Evolutionary conservation across 306 rosid genomes (phyloP), one percentile per base, ranked within the genome.

Genomic region (Prunus fruticosa): DNA sequence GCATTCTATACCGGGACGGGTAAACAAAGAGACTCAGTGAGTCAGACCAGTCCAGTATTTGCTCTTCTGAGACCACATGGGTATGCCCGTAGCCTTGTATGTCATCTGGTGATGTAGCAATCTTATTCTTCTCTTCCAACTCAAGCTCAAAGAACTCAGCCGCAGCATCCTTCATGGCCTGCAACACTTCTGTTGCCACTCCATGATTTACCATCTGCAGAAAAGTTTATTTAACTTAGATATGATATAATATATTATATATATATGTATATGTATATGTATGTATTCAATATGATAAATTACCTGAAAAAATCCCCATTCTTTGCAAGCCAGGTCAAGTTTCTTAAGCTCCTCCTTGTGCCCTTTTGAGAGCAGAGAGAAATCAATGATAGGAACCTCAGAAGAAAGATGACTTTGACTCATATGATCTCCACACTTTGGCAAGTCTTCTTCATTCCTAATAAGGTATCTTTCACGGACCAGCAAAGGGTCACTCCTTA

Each of bases 271-370:
- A 1, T 34, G 8, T 34, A 1, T 6, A 38, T 38, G 43, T 38
- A 38, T 38, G 43, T 38, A 38, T 12, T 47, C 3, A 47, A 47
- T 47, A 51, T 15, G 14, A 20, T 38, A 5, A 38, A 60, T 67
- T 72, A 81, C 86, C 81, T 82, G 86, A 53, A 84, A 87, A 70
- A 84, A 80, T 38, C 85, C 82, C 88, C 85, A 87, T 5, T 82
- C 83, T 52, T 80, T 67, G 82, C 88, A 82, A 50, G 85, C 84
- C 68, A 67, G 19, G 32, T 81, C 88, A 23, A 85, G 76, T 63
- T 82, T 87, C 10, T 19, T 51, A 5, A 84, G 66, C 79, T 80
- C 87, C 56, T 75, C 82, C 1, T 23, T 53, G 71, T 78, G 65
- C 23, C 87, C 84, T 64, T 19, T 0, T 76, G 86, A 81, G 64